Conservation (phyloP, 1,284 basidiomycete species). For the Ustilago cynodontis region DNA sequence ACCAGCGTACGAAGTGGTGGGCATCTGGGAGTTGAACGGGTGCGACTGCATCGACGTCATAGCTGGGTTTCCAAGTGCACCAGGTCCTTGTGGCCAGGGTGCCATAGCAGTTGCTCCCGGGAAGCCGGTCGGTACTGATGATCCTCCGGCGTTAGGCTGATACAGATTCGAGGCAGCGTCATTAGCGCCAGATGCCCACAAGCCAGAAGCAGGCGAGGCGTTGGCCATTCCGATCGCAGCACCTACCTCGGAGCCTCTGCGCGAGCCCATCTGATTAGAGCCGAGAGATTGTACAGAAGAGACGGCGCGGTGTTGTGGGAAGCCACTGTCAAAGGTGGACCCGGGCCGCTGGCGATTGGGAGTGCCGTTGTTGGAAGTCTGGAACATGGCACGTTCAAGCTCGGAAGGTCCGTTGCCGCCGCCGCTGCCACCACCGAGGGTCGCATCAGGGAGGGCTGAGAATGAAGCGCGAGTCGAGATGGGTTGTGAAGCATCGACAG, state of each 20-base stretch:
- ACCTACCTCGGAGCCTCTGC: constrained; percentile 34
- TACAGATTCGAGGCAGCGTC: constrained; percentile 21
- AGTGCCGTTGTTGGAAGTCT: constrained; percentile 22
- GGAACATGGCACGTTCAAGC: constrained; percentile 40
- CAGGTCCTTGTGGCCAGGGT: constrained; percentile 43
- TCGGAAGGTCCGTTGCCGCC: constrained; percentile 15
- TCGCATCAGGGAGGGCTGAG: constrained; percentile 20
- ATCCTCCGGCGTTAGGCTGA: constrained; percentile 31
- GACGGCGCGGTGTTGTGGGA: constrained; percentile 29
- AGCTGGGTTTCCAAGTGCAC: constrained; percentile 23
- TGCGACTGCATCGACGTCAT: constrained; percentile 45
- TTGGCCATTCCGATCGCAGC: constrained; percentile 11
- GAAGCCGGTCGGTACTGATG: constrained; percentile 51
- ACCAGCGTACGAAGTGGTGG: constrained; percentile 62
- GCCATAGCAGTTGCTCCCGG: constrained; percentile 51
- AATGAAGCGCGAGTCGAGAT: constrained; percentile 25
- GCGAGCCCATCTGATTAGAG: constrained; percentile 20
- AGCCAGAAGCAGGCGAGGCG: constrained; percentile 6
- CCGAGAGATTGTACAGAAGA: constrained; percentile 34
- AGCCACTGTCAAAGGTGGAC: constrained; percentile 14
- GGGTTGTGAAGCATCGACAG: constrained; percentile 11
- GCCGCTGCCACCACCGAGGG: constrained; percentile 10
- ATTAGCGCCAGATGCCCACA: constrained; percentile 14
- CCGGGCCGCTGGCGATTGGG: constrained; percentile 20
- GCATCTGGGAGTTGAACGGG: constrained; percentile 41